Percentiles rank a stretch among this genome's conserved stretches.
These are phyloP conservation scores for Apiotrichum veenhuisii DNA, from an alignment of 1,284 basidiomycete genomes.

Conservation along the genomic window DNA sequence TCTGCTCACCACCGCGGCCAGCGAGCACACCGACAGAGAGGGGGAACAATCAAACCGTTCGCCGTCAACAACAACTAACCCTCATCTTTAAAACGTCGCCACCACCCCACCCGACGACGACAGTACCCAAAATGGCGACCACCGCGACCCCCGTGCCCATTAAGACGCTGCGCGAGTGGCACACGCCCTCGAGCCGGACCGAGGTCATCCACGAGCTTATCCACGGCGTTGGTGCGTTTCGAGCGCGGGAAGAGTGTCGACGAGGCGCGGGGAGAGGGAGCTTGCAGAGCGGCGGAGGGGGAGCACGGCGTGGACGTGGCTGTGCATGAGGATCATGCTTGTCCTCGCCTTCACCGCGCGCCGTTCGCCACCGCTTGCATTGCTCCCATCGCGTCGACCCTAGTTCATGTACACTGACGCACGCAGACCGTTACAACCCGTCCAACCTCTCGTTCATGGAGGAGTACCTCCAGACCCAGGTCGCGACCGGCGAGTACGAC, in stretches of 20 bases:
- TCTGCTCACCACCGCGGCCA: too few species aligned
- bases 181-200: constrained; percentile 65
- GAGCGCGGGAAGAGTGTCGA: too few species aligned
- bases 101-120: not conserved
- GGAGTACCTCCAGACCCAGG: constrained; percentile 91
- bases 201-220: constrained; percentile 85
- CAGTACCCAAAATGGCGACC: constrained; percentile 28
- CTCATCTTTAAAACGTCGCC: constrained; percentile 11
- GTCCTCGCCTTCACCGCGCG: not conserved
- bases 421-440: constrained; percentile 87
- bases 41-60: not conserved
- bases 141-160: constrained; percentile 31
- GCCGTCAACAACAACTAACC: not conserved
- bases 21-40: too few species aligned
- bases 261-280: too few species aligned
- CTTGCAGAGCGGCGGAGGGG: too few species aligned
- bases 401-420: not conserved
- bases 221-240: constrained; percentile 75
- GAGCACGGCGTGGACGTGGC: too few species aligned
- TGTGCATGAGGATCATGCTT: too few species aligned
- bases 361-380: not conserved
- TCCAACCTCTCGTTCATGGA: constrained; percentile 87
- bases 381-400: not conserved
- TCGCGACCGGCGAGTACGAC: constrained; percentile 84
- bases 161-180: constrained; percentile 47